Conservation (phyloP, 164 flowering plant species). For the Paratinospora sagittata region DNA sequence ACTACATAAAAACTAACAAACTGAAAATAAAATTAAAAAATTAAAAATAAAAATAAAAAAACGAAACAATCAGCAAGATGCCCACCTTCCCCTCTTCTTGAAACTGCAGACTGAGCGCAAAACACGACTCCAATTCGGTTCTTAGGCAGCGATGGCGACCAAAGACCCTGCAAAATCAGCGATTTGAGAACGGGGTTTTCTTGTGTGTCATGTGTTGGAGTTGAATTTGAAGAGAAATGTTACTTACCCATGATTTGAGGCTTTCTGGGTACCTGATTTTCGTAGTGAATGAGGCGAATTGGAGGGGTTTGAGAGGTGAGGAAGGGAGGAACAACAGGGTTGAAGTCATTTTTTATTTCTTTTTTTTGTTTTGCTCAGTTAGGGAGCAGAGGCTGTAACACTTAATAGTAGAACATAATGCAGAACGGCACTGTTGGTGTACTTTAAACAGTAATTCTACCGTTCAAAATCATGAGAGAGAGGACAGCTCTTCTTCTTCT, state of each 20-base stretch:
- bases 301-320: slow-evolving; percentile 3
- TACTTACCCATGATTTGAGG: neutral
- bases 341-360: slow-evolving; percentile 3
- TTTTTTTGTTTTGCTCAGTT: too few relatives aligned
- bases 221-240: neutral
- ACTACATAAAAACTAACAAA: neutral
- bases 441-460: neutral
- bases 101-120: slow-evolving; percentile 19
- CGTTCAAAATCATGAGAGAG: neutral
- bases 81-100: slow-evolving; percentile 24
- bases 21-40: too few relatives aligned
- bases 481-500: neutral
- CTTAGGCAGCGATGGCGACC: slow-evolving; percentile 7
- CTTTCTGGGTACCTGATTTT: slow-evolving; percentile 9
- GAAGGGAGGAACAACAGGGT: slow-evolving; percentile 11
- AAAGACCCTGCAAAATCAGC: slow-evolving; percentile 16
- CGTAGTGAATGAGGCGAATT: slow-evolving; percentile 4
- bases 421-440: neutral
- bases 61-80: slow-evolving; percentile 3
- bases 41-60: neutral
- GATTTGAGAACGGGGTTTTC: neutral
- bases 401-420: neutral
- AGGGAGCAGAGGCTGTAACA: neutral
- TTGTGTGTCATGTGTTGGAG: neutral
- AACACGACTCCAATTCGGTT: slow-evolving; percentile 8